These are phyloP conservation scores for Polychytrium aggregatum DNA, from an alignment of 192 early-diverging fungal genomes.

Conservation along the genomic window DNA sequence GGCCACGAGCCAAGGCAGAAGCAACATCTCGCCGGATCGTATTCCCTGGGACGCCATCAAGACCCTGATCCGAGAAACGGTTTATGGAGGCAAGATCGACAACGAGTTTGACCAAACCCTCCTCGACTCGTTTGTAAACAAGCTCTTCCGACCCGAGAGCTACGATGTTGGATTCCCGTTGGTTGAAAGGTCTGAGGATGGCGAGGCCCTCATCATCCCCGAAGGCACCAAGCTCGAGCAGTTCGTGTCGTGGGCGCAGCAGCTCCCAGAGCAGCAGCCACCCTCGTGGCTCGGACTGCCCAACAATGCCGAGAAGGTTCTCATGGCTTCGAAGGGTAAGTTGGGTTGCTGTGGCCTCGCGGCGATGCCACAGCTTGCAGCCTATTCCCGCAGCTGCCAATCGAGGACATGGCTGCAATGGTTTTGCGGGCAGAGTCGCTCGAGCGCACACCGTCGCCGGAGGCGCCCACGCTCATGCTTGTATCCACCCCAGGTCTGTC, in stretches of 20 bases:
- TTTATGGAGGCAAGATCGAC: constrained; percentile 97
- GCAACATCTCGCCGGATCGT: constrained; percentile 83
- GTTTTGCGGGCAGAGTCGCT: too few relatives aligned
- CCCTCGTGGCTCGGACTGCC: constrained; percentile 97
- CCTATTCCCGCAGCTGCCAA: background rate
- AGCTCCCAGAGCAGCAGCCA: constrained; percentile 82
- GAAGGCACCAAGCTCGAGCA: constrained; percentile 78
- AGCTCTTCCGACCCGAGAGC: constrained; percentile 63
- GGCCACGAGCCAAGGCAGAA: constrained; percentile 57
- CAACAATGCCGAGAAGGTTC: constrained; percentile 79
- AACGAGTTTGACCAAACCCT: constrained; percentile 79
- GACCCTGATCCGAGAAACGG: constrained; percentile 70
- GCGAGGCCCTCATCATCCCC: constrained; percentile 49
- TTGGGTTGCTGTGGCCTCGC: background rate
- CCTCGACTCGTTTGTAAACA: constrained; percentile 74
- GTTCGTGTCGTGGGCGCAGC: constrained; percentile 80
- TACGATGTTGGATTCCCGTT: constrained; percentile 77
- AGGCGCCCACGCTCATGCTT: too few relatives aligned
- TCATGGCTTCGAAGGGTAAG: constrained; percentile 71
- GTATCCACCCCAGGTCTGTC: constrained; percentile 52
- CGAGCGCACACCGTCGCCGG: too few relatives aligned
- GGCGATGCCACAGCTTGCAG: background rate
- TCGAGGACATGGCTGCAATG: background rate
- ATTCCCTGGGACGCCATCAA: constrained; percentile 96
- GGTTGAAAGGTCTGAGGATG: constrained; percentile 34